Conservation (phyloP, 140 eudicot genomes). For the Bidens hawaiensis region DNA sequence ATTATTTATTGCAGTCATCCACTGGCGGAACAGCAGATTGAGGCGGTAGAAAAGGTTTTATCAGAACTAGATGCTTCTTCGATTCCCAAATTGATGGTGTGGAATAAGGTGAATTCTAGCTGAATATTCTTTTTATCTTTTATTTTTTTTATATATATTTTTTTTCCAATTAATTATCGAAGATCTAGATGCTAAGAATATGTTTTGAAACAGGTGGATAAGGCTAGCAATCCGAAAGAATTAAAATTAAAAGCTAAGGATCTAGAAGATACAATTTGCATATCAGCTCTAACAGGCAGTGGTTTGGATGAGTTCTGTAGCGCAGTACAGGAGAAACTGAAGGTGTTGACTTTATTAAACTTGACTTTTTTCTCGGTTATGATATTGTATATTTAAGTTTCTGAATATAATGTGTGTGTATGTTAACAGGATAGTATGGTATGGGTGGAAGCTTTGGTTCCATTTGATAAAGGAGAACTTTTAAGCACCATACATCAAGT, state of each 20-base stretch:
- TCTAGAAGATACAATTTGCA: slow-evolving; percentile 67
- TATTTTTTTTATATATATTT: not conserved
- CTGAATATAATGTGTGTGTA: not conserved
- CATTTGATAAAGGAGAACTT: slow-evolving; percentile 93
- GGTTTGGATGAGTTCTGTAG: slow-evolving; percentile 83
- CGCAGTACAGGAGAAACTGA: slow-evolving; percentile 75
- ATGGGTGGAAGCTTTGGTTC: slow-evolving; percentile 95
- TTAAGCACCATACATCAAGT: slow-evolving; percentile 87
- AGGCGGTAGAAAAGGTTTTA: slow-evolving; percentile 85
- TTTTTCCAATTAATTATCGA: no score
- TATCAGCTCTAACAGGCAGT: slow-evolving; percentile 84
- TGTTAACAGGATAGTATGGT: slow-evolving; percentile 82
- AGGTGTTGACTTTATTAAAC: slow-evolving; percentile 38
- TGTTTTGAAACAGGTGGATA: slow-evolving; percentile 63
- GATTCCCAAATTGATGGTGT: slow-evolving; percentile 76
- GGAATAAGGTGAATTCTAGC: slow-evolving; percentile 69
- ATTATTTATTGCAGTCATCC: slow-evolving; percentile 66
- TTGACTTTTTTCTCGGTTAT: not conserved
- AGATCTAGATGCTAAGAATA: not conserved
- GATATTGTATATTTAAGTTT: not conserved
- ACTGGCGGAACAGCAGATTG: slow-evolving; percentile 87
- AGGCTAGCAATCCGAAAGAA: slow-evolving; percentile 67
- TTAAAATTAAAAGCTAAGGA: slow-evolving; percentile 57
- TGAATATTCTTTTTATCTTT: not conserved
- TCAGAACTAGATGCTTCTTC: slow-evolving; percentile 75